Base-by-base conservation (phyloP, 2,329 filamentous ascomycete genomes). In the Hypoxylon sp. region DNA sequence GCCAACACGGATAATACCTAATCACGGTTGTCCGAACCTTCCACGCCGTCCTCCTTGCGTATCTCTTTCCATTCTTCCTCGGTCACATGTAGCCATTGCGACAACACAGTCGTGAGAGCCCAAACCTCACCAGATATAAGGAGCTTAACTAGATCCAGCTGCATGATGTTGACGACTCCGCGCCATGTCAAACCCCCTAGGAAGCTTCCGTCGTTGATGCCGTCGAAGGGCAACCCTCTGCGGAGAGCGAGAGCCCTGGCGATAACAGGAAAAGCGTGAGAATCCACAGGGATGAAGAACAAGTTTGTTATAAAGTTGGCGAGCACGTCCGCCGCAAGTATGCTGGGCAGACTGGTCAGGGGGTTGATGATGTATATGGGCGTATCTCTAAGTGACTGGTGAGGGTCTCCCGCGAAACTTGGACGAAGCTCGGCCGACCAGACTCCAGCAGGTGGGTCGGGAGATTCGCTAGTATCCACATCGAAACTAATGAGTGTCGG, bases 401-500 rank as follows among this genome's bases (percentile, higher is more conserved):
- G 34, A 57, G 48, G 23, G 53, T 70, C 60, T 27, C 63, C 54
- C 37, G 67, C 67, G 17, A 69, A 67, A 51, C 77, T 83, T 2
- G 81, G 79, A 0, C 81, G 75, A 12, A 84, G 66, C 61, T 85
- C 82, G 8, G 82, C 81, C 3, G 79, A 81, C 82, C 82, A 85
- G 1, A 80, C 65, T 9, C 79, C 81, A 1, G 77, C 70, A 1
- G 77, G 77, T 2, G 74, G 73, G 36, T 81, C 78, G 2, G 72
- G 75, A 0, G 78, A 71, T 35, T 83, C 81, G 3, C 75, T 78
- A 0, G 81, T 78, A 55, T 85, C 82, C 19, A 84, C 80, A 47
- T 85, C 82, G 47, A 85, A 84, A 57, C 79, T 83, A 41, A 85
- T 83, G 4, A 84, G 68, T 0, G 81, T 83, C 1, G 80, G 77